Conservation (phyloP, 2,329 filamentous ascomycete species). For the Aphanocladium album region DNA sequence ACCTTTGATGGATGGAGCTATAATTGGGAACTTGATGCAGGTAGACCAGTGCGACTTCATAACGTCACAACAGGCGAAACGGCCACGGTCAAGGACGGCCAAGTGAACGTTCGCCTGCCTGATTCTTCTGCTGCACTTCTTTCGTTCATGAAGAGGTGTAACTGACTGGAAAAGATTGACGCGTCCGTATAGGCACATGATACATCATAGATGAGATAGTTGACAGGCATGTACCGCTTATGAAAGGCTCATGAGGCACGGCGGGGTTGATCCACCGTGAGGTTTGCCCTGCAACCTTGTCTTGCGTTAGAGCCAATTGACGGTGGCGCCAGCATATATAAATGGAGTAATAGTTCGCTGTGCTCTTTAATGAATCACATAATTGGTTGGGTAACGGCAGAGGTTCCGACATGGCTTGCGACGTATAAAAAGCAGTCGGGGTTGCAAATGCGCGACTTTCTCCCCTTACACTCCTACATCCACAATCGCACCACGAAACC, state of each 20-base stretch:
- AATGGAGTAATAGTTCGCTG: slow-evolving; percentile 1
- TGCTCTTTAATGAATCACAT: neutral
- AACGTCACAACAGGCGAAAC: slow-evolving; percentile 52
- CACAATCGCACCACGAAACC: neutral
- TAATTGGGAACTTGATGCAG: slow-evolving; percentile 52
- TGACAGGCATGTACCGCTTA: neutral
- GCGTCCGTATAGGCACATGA: neutral
- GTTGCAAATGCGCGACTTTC: neutral
- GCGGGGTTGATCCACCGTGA: slow-evolving; percentile 11
- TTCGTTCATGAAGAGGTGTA: slow-evolving; percentile 21
- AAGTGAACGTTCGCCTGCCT: slow-evolving; percentile 31
- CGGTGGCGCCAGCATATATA: neutral
- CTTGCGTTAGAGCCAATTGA: neutral
- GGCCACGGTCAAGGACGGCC: slow-evolving; percentile 31
- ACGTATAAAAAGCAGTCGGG: slow-evolving; percentile 1
- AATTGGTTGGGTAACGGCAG: neutral
- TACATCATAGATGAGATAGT: neutral
- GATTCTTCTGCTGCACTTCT: slow-evolving; percentile 39
- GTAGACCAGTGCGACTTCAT: slow-evolving; percentile 44
- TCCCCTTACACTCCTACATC: neutral
- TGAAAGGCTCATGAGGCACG: slow-evolving; percentile 4
- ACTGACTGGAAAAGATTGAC: neutral
- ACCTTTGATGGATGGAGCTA: slow-evolving; percentile 59
- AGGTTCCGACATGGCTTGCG: slow-evolving; percentile 2
- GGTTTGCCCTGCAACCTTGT: neutral